Evolutionary conservation across 345 rosid genomes (phyloP).

Genomic region (Lumnitzera racemosa): DNA sequence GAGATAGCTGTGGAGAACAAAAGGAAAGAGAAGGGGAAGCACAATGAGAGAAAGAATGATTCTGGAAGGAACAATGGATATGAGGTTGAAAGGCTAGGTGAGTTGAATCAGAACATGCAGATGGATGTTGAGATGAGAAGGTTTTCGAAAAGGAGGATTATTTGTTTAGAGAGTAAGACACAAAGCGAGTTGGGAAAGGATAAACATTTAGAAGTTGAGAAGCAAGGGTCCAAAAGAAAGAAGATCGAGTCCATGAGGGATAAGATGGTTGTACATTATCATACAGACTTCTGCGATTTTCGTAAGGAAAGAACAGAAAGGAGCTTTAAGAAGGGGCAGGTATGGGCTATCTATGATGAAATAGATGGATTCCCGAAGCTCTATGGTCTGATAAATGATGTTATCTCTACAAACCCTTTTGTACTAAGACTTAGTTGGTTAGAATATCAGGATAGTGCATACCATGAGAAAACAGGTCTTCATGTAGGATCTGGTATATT

Average conservation of each 20-base stretch:
- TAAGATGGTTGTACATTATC: constrained; percentile 23
- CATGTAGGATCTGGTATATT: constrained; percentile 62
- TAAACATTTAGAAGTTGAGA: not conserved
- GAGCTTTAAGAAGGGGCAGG: constrained; percentile 72
- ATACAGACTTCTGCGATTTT: constrained; percentile 55
- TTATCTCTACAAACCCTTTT: constrained; percentile 63
- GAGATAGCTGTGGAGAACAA: not conserved
- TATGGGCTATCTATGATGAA: constrained; percentile 68
- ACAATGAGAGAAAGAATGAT: constrained; percentile 8
- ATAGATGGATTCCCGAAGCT: constrained; percentile 62
- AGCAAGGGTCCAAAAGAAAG: constrained; percentile 10
- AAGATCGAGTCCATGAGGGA: constrained; percentile 18
- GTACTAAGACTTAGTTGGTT: constrained; percentile 64
- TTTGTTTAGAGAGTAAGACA: constrained; percentile 17
- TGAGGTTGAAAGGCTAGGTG: constrained; percentile 8
- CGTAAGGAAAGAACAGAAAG: constrained; percentile 51
- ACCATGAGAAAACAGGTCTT: constrained; percentile 38
- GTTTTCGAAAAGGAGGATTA: constrained; percentile 11
- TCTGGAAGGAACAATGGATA: constrained; percentile 12
- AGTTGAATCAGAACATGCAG: not conserved
- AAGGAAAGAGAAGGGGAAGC: not conserved
- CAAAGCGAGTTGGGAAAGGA: not conserved
- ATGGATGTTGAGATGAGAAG: constrained; percentile 4
- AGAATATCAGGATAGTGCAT: constrained; percentile 37
- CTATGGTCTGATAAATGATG: constrained; percentile 76